Base-by-base conservation (phyloP, 331 rosid species). In the Arachis monticola region DNA sequence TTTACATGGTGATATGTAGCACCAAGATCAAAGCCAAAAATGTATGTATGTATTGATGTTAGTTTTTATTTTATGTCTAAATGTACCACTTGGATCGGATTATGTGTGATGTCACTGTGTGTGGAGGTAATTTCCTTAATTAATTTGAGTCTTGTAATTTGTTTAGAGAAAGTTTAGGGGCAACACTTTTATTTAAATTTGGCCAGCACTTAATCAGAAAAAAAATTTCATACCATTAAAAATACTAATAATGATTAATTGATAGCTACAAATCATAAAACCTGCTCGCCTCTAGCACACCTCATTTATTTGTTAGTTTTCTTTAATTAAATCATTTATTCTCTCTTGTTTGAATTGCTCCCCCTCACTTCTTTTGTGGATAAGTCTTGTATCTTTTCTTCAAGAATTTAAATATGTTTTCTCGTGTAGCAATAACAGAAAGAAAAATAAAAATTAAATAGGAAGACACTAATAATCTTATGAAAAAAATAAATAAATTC, bases 21-120 rank as follows among this genome's bases (percentile, higher is more conserved):
- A 85, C 64, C 57, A 77, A 14, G 88, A 60, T 66, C 57, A 70
- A 60, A 8, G 84, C 81, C 55, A 61, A 64, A 62, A 11, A 68
- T n/a, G 30, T 47, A 46, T 38, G 32, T 38, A 59, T 69, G 79
- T 77, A 70, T 70, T 32, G 17, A 12, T 53, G 64, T 52, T 51
- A 42, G 30, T 55, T 69, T 41, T 42, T n/a, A 31, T 60, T 35
- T 35, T 35, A 70, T 66, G 50, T 51, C 11, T 3, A 72, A 52
- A 30, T 5, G 7, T 44, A 35, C 40, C 40, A 35, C 40, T 42
- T 75, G 61, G 42, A 65, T 50, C 69, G 52, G 9, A 59, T 48
- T 38, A 17, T 70, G 48, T 44, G 31, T 70, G 62, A 40, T 64
- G 27, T 57, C 14, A 58, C 31, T 61, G 31, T 32, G 64, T 51